Percentiles rank a stretch among this genome's conserved stretches.
phyloP scores from a whole-genome alignment of 192 early-diverging fungal genomes.

The Bifiguratus adelaidae region DNA sequence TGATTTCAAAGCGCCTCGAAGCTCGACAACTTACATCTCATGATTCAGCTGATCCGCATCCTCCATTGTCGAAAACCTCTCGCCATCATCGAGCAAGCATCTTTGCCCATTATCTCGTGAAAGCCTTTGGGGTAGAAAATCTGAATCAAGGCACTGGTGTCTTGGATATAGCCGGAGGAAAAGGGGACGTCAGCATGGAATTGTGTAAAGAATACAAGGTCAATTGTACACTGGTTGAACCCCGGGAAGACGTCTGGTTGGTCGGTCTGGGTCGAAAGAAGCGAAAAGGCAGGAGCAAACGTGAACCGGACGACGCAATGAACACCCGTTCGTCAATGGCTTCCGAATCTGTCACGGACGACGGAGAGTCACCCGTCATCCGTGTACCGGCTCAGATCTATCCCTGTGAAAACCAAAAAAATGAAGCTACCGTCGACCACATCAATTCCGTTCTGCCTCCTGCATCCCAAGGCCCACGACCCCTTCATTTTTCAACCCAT shows the following conservation, averaged over 20 bases:
- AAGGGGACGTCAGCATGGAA: constrained; percentile 36
- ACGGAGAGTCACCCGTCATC: no score
- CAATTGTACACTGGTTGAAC: constrained; percentile 36
- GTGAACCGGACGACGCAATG: no score
- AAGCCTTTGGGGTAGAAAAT: constrained; percentile 20
- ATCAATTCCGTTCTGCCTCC: background rate
- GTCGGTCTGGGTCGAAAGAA: constrained; percentile 20
- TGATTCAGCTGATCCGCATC: constrained; percentile 12
- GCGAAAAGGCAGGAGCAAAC: background rate
- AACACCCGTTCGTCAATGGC: no score
- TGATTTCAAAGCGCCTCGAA: constrained; percentile 5
- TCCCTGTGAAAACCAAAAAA: no score
- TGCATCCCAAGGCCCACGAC: no score
- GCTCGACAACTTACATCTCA: constrained; percentile 7
- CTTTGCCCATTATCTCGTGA: constrained; percentile 41
- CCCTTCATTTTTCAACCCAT: no score
- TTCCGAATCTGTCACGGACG: no score
- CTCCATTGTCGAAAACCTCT: constrained; percentile 23
- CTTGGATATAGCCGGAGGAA: constrained; percentile 45
- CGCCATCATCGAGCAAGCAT: constrained; percentile 33
- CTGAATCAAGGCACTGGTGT: constrained; percentile 24
- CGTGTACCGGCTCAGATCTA: no score
- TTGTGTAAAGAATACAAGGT: constrained; percentile 27
- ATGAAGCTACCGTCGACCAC: no score
- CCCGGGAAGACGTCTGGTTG: constrained; percentile 26